A percentile compares a stretch with the other conserved stretches of the same genome.
Evolutionary conservation across 2,329 filamentous ascomycete species (phyloP).

Genomic region (Stachybotrys chlorohalonatus): DNA sequence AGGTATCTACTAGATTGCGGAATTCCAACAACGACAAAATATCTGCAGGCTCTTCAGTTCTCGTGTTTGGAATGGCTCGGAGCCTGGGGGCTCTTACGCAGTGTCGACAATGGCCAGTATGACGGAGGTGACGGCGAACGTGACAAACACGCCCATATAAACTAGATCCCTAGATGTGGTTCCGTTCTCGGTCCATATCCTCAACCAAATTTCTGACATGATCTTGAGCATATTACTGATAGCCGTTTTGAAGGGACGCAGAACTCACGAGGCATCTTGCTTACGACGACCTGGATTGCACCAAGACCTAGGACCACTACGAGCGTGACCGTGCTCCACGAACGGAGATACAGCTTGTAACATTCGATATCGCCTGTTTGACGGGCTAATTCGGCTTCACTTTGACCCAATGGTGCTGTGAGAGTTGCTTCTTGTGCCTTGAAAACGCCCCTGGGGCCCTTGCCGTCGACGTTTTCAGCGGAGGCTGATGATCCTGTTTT

Average conservation of each 20-base stretch:
- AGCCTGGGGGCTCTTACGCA: background rate
- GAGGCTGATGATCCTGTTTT: background rate
- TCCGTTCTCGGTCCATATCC: conserved; percentile 15
- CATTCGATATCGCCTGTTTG: conserved; percentile 18
- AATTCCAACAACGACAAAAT: conserved; percentile 13
- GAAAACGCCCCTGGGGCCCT: background rate
- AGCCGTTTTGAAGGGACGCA: rapidly evolving
- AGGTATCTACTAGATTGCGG: conserved; percentile 12
- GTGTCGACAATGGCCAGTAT: conserved; percentile 5
- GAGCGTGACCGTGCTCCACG: conserved; percentile 13
- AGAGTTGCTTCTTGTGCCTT: background rate
- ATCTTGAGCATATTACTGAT: background rate
- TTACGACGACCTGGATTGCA: conserved; percentile 5
- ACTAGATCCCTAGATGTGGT: conserved; percentile 7
- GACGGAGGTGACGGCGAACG: conserved; percentile 9
- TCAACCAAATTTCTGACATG: conserved; percentile 14
- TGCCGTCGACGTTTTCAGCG: background rate
- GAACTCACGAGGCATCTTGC: conserved; percentile 15
- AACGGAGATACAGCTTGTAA: conserved; percentile 17
- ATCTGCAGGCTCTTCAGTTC: conserved; percentile 4
- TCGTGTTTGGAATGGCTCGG: background rate
- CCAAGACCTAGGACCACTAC: conserved; percentile 6
- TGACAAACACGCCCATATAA: conserved; percentile 14
- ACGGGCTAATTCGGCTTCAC: conserved; percentile 13
- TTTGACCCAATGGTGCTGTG: background rate